Base-by-base conservation (phyloP, 1,284 basidiomycete genomes). In the Inonotus obliquus region DNA sequence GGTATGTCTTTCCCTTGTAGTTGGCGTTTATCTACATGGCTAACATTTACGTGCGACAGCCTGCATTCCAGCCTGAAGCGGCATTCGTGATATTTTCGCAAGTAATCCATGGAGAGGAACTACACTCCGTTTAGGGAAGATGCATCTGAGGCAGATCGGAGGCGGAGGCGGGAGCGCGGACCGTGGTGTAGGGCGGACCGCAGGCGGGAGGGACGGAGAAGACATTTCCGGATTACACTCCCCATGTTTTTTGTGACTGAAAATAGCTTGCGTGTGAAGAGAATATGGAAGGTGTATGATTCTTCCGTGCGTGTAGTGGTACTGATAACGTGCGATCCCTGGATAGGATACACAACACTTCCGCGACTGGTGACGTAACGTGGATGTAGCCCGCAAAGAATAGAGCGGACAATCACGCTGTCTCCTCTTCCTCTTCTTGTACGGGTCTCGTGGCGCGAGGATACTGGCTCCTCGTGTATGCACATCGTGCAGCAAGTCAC, bases 21-120 rank as follows among this genome's bases (percentile, higher is more conserved):
- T n/a, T n/a, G 35, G 13, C 52, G 54, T 48, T 9, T 19, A 37
- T 4, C 1, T 44, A 25, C 2, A n/a, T 2, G 17, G 27, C 39
- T 27, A 10, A 13, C 27, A 25, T 32, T 66, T 60, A 70, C 9
- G 14, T 49, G 25, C 38, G 52, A 37, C 57, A 85, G 83, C 77
- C 84, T 54, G 82, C 82, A 0, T 85, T 82, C 73, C 79, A 85
- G 65, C 84, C 84, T 3, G 76, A 76, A 48, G 81, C 78, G 1
- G 74, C 84, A 2, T 72, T 85, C 2, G 79, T 79, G 66, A 83
- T 86, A 57, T 84, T 85, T 69, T 77, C 74, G 0, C 84, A 86
- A 66, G 68, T 86, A 7, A 69, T 86, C 44, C 70, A 73, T 25
- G 77, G 73, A 62, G 73, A 86, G 62, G 79, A 78, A 59, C 69